These are phyloP conservation scores for Cercospora sp. DNA, from an alignment of 2,329 filamentous ascomycete genomes.

Conservation along the genomic window DNA sequence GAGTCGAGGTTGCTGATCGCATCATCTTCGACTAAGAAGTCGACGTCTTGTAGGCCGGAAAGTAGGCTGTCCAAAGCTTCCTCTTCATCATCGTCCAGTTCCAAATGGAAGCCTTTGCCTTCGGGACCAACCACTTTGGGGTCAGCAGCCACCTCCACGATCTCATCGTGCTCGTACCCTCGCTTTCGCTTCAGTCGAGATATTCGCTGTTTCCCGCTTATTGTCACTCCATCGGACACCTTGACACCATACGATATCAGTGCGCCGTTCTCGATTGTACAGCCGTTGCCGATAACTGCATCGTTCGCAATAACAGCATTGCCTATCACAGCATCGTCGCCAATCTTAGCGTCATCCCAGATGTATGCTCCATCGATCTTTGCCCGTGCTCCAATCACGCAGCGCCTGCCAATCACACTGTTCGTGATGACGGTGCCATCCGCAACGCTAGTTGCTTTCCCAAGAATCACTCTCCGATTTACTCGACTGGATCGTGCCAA, in stretches of 20 bases:
- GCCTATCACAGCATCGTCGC: constrained; percentile 69
- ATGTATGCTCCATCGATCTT: constrained; percentile 77
- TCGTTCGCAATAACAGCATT: constrained; percentile 75
- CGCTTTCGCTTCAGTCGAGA: constrained; percentile 50
- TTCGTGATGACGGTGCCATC: constrained; percentile 68
- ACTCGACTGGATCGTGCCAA: constrained; percentile 71
- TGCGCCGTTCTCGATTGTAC: constrained; percentile 68
- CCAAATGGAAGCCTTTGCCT: constrained; percentile 61
- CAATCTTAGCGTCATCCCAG: constrained; percentile 80
- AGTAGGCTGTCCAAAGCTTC: constrained; percentile 48
- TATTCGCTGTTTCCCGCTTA: constrained; percentile 47
- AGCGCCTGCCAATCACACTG: constrained; percentile 80
- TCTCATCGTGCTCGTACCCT: constrained; percentile 44
- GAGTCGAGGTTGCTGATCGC: constrained; percentile 67
- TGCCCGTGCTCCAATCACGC: constrained; percentile 83
- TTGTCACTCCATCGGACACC: constrained; percentile 61
- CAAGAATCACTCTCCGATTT: constrained; percentile 70
- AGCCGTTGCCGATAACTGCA: constrained; percentile 68
- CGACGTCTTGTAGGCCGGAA: constrained; percentile 45
- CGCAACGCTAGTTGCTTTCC: constrained; percentile 72
- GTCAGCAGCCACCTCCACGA: constrained; percentile 44
- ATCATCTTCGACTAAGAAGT: constrained; percentile 47
- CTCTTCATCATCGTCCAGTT: constrained; percentile 65
- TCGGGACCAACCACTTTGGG: constrained; percentile 56
- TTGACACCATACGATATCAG: constrained; percentile 77